phyloP scores from a whole-genome alignment of 179 eudicot genomes.

The Amaranthus tricolor region DNA sequence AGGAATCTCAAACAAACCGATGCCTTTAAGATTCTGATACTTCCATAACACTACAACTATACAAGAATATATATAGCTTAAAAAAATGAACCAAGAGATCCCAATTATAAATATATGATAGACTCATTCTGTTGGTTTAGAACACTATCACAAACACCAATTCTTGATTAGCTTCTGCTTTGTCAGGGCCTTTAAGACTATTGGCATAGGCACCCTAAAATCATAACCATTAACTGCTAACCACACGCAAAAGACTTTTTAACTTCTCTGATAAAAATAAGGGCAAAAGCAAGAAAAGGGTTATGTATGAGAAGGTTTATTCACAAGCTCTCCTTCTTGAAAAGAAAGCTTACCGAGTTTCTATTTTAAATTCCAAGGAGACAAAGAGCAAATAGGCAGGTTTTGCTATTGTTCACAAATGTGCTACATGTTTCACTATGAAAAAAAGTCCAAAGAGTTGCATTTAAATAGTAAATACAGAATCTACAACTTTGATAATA shows the following conservation, averaged over 20 bases:
- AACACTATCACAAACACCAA: neutral
- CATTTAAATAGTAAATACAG: neutral
- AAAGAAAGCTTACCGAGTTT: neutral
- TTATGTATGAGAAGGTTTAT: neutral
- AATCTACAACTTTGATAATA: neutral
- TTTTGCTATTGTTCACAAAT: neutral
- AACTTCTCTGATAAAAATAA: neutral
- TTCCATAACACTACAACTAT: neutral
- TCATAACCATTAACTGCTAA: neutral
- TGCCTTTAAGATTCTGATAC: neutral
- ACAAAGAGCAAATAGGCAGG: neutral
- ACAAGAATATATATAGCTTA: neutral
- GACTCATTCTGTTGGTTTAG: neutral
- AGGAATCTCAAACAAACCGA: neutral
- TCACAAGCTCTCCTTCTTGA: neutral
- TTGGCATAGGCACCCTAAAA: constrained; percentile 1
- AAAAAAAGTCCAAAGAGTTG: neutral
- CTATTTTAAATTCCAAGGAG: neutral
- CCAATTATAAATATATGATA: neutral
- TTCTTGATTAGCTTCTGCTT: neutral
- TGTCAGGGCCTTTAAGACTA: neutral
- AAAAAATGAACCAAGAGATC: neutral
- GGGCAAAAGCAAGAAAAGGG: neutral
- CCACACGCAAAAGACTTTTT: constrained; percentile 1
- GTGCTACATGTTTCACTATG: neutral